A percentile compares a stretch with the other conserved stretches of the same genome.
Conservation (phyloP, 768 basidiomycete genomes). For the Suillus variegatus region DNA sequence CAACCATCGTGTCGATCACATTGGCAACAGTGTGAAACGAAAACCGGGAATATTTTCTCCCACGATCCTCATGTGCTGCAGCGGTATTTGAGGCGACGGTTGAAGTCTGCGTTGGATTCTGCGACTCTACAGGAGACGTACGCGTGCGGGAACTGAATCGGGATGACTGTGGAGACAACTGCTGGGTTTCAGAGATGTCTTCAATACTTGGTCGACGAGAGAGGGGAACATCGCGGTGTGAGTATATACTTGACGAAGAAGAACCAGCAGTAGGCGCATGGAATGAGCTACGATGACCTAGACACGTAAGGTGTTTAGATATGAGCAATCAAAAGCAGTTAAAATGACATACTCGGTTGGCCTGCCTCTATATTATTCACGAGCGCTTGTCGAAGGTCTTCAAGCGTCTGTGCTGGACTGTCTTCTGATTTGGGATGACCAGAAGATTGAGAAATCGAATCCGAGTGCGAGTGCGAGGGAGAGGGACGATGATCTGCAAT, state of each 20-base stretch:
- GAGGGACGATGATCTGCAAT: conserved; percentile 1
- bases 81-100: neutral
- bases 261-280: conserved; percentile 3
- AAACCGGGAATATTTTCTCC: conserved; percentile 44
- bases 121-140: neutral
- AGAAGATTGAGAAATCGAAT: neutral
- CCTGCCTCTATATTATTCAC: conserved; percentile 14
- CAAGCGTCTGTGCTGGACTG: conserved; percentile 17
- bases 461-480: neutral
- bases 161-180: conserved; percentile 10
- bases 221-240: conserved; percentile 5
- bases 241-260: conserved; percentile 9
- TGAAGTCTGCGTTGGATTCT: neutral
- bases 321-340: neutral
- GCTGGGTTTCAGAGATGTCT: conserved; percentile 38
- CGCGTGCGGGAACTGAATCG: conserved; percentile 4
- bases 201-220: conserved; percentile 43
- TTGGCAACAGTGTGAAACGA: conserved; percentile 52
- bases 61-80: conserved; percentile 23
- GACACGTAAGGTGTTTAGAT: neutral
- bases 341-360: conserved; percentile 8
- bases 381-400: conserved; percentile 22
- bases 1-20: conserved; percentile 42
- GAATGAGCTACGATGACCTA: neutral
- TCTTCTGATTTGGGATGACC: conserved; percentile 9